Percentiles rank a stretch among this genome's conserved stretches.
Conservation (phyloP, 345 rosid genomes). For the Eucalyptus albens region DNA sequence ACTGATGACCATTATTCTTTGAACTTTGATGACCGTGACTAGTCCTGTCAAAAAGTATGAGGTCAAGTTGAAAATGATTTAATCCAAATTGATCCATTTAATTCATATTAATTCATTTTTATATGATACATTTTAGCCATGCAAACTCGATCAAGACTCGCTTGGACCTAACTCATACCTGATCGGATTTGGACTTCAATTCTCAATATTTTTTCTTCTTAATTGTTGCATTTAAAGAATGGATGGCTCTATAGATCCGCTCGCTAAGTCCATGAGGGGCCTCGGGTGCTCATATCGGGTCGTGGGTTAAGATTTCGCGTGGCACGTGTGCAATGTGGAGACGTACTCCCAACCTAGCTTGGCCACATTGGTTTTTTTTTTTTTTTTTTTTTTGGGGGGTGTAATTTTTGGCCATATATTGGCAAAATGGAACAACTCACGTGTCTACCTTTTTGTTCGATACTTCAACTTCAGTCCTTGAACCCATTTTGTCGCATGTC, state of each 20-base stretch:
- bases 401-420: background rate
- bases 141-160: background rate
- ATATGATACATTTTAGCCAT: no score
- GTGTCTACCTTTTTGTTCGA: background rate
- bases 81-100: no score
- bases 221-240: background rate
- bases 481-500: background rate
- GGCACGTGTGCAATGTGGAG: background rate
- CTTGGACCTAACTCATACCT: background rate
- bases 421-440: background rate
- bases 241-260: fast-evolving
- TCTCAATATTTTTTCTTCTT: background rate
- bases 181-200: background rate
- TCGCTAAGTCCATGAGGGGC: no score
- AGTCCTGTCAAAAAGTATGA: background rate
- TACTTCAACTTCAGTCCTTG: background rate
- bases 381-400: no score
- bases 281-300: background rate
- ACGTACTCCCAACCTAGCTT: no score
- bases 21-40: background rate
- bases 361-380: background rate
- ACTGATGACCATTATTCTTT: background rate
- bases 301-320: background rate
- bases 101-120: no score
- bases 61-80: no score